phyloP scores from a whole-genome alignment of 345 rosid species.

The Brassica incana region DNA sequence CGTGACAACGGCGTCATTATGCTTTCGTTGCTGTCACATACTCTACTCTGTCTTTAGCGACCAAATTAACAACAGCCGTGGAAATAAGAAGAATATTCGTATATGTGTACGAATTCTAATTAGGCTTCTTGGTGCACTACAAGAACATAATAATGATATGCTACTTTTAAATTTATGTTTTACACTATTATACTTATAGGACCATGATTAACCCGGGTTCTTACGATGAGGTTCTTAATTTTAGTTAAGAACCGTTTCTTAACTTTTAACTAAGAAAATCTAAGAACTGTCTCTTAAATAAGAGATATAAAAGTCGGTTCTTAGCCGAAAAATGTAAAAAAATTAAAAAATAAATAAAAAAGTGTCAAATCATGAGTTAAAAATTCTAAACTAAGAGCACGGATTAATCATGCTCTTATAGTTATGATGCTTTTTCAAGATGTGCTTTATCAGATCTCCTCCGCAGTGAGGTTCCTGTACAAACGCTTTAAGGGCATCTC shows the following conservation, averaged over 20 bases:
- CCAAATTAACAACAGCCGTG: conserved; percentile 13
- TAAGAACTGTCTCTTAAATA: no score
- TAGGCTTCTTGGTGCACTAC: conserved; percentile 1
- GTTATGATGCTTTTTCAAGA: neutral
- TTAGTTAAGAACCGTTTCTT: no score
- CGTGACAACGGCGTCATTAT: neutral
- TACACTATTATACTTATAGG: neutral
- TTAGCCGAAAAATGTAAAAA: no score
- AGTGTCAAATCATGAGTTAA: no score
- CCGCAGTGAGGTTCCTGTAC: conserved; percentile 10
- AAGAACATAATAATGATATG: conserved; percentile 1
- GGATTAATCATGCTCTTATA: neutral
- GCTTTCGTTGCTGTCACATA: neutral
- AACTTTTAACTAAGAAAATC: no score
- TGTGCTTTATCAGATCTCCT: neutral
- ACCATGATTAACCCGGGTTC: no score
- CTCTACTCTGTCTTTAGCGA: neutral
- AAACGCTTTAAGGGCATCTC: neutral
- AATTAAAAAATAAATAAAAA: no score
- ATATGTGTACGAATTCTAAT: neutral
- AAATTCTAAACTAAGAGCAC: no score
- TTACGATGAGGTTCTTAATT: no score
- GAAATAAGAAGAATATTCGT: conserved; percentile 4
- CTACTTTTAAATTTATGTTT: neutral
- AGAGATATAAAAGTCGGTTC: no score